phyloP scores from a whole-genome alignment of 208 protist species.

The Herpetomonas muscarum region DNA sequence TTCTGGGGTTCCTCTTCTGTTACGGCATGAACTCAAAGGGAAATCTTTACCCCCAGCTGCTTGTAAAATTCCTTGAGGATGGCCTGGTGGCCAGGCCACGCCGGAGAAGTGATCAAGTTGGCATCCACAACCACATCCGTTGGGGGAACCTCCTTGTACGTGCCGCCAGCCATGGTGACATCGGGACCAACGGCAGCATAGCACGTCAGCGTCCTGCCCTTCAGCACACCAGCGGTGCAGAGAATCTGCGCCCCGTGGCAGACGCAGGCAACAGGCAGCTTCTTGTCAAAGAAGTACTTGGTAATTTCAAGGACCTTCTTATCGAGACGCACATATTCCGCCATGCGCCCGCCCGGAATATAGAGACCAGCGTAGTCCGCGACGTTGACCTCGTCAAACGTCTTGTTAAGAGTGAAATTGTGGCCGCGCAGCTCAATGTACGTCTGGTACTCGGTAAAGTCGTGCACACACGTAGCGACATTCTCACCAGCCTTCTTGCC shows the following conservation, averaged over 20 bases:
- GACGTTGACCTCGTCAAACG: constrained; percentile 26
- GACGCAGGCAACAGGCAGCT: constrained; percentile 27
- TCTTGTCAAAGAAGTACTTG: constrained; percentile 33
- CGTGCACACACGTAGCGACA: constrained; percentile 24
- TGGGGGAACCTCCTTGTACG: constrained; percentile 26
- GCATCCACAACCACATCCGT: constrained; percentile 31
- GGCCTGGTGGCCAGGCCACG: constrained; percentile 25
- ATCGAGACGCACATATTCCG: constrained; percentile 30
- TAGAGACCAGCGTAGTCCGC: constrained; percentile 28
- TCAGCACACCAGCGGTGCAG: constrained; percentile 19
- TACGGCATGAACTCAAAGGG: constrained; percentile 1
- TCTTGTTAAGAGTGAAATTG: constrained; percentile 32
- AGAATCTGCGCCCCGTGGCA: constrained; percentile 34
- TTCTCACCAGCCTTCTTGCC: constrained; percentile 20
- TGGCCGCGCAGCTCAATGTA: constrained; percentile 35
- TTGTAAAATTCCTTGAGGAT: constrained; percentile 21
- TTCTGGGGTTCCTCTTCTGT: not conserved
- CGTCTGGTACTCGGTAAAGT: constrained; percentile 30
- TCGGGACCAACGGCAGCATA: constrained; percentile 31
- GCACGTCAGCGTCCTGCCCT: constrained; percentile 23
- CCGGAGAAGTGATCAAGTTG: constrained; percentile 26
- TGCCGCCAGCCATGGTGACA: constrained; percentile 16
- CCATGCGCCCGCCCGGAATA: constrained; percentile 26
- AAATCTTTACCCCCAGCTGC: constrained; percentile 22
- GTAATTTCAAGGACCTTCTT: constrained; percentile 22